Base-by-base conservation (phyloP, 1,139 yeast species). In the Hanseniaspora uvarum region DNA sequence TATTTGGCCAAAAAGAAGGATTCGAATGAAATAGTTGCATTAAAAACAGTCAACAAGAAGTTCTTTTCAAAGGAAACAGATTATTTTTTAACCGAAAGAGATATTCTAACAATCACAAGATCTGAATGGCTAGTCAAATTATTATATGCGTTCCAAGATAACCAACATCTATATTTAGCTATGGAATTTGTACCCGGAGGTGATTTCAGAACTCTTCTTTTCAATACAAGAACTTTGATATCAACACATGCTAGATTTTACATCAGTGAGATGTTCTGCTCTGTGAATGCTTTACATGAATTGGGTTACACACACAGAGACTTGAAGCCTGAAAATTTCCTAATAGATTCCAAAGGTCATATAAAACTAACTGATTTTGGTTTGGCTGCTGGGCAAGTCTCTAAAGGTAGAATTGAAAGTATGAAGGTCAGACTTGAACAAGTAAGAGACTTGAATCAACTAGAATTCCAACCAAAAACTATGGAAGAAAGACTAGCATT, bases 141-240 rank as follows among this genome's bases (percentile, higher is more conserved):
- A 55, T 74, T 88, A 57, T 94, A 94, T 67, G 96, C 98, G 3
- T 94, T 94, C 71, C 99, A 94, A 67, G 97, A 92, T 68, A 72
- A 83, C 0, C 92, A 85, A 58, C 86, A 86, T 66, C 86, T 94
- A 40, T 94, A 86, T 62, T 74, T 94, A 63, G 98, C 98, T 2
- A 94, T 94, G 99, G 98, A 94, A 67, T 94, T 86, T 68, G 98
- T 94, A 10, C 96, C 98, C 4, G 99, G 99, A 57, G 99, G 99
- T 52, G 99, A 94, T 67, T 94, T 87, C 72, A 81, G 99, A 65
- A 94, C 98, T 1, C 72, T 94, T 59, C 77, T 94, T 60, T 89
- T 88, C 68, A 92, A 89, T 65, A 89, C 97, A 5, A 95, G 95
- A 36, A 86, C 86, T 56, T 73, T 94, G 61, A 86, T 86, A 57